A percentile compares a stretch with the other conserved stretches of the same genome.
Conservation (phyloP, 345 rosid genomes). For the Euphorbia tirucalli region DNA sequence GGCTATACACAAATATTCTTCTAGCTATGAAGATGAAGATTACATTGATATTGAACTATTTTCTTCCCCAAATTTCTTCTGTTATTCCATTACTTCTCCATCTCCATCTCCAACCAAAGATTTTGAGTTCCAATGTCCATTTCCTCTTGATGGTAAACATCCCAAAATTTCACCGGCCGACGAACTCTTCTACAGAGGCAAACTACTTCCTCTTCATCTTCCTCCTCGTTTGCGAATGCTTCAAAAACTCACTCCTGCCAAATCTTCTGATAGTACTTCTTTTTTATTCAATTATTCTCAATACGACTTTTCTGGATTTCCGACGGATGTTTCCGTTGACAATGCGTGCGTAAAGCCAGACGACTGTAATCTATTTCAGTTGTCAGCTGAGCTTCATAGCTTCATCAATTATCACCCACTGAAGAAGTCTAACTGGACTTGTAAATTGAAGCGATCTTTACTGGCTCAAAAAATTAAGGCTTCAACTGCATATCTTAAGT, state of each 20-base stretch:
- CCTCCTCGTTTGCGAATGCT: conserved; percentile 84
- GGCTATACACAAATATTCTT: conserved; percentile 7
- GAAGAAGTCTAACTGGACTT: conserved; percentile 41
- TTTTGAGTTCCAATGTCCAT: conserved; percentile 77
- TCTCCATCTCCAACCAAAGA: conserved; percentile 69
- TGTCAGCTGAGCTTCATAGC: conserved; percentile 49
- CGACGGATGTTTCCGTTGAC: conserved; percentile 23
- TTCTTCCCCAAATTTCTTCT: conserved; percentile 42
- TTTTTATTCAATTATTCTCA: conserved; percentile 48
- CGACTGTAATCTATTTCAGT: conserved; percentile 56
- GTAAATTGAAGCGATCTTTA: conserved; percentile 50
- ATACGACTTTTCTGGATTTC: conserved; percentile 58
- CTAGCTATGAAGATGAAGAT: conserved; percentile 44
- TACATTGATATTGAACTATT: conserved; percentile 76
- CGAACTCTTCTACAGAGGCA: conserved; percentile 91
- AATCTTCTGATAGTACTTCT: conserved; percentile 21
- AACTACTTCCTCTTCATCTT: conserved; percentile 91
- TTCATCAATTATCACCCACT: conserved; percentile 33
- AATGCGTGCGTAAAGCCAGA: conserved; percentile 33
- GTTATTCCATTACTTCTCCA: conserved; percentile 51
- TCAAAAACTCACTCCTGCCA: conserved; percentile 36
- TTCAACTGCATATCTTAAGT: conserved; percentile 59
- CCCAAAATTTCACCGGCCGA: conserved; percentile 65
- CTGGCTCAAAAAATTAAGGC: conserved; percentile 66
- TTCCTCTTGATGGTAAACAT: conserved; percentile 41